Conservation (phyloP, 148 eudicot genomes). For the Pharnaceum exiguum region DNA sequence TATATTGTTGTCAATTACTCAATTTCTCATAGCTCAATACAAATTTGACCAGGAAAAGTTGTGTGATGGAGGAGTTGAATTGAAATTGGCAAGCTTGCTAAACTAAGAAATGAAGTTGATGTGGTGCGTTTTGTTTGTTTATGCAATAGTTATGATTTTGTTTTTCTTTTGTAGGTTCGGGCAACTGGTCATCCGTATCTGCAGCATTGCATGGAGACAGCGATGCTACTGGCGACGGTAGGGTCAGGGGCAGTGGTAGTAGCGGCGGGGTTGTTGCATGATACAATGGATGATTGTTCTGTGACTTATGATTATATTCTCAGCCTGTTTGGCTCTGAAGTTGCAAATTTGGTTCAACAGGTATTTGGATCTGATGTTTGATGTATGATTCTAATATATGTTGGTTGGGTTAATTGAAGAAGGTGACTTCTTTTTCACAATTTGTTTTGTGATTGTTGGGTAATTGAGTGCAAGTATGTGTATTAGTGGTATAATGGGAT, state of each 20-base stretch:
- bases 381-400: neutral
- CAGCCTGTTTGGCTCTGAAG: slow-evolving; percentile 60
- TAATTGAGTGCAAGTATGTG: no score
- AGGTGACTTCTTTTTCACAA: neutral
- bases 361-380: slow-evolving; percentile 28
- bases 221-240: slow-evolving; percentile 65
- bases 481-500: no score
- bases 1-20: no score
- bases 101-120: slow-evolving; percentile 7
- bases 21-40: no score
- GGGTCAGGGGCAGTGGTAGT: slow-evolving; percentile 87
- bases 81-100: neutral
- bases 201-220: slow-evolving; percentile 94
- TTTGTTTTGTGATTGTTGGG: no score
- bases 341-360: slow-evolving; percentile 88
- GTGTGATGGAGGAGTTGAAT: no score
- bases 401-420: neutral
- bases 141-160: no score
- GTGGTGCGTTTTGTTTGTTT: neutral
- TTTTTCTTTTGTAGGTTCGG: slow-evolving; percentile 50
- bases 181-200: slow-evolving; percentile 93
- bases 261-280: slow-evolving; percentile 93
- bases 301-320: slow-evolving; percentile 52
- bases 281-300: slow-evolving; percentile 86
- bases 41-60: no score